Base-by-base conservation (phyloP, 1,139 yeast genomes). In the Taphrina pruni region DNA sequence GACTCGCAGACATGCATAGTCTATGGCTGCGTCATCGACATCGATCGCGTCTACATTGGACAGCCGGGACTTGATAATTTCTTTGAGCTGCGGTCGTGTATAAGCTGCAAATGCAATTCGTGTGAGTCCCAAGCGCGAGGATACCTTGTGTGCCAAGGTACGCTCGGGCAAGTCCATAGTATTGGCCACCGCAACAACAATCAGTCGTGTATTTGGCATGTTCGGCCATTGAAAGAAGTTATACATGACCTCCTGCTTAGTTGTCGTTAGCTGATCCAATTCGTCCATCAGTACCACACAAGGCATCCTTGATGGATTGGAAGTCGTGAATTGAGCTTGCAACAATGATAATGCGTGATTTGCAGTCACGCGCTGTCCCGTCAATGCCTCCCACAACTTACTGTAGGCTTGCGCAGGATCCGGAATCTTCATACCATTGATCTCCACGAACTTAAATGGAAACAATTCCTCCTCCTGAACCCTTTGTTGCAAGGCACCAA, bases 151-250 rank as follows among this genome's bases (percentile, higher is more conserved):
- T 32, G 96, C 87, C 58, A 94, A 81, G 65, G 88, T 84, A 71
- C 97, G 83, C 76, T 94, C 99, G 0, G 99, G 99, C 65, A 94
- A 81, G 79, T 94, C 98, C 97, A 95, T 92, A 0, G 98, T 93
- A 76, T 95, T 95, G 7, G 98, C 98, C 43, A 94, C 93, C 0
- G 98, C 98, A 64, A 94, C 83, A 1, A 95, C 96, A 70, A 94
- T 86, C 65, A 94, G 81, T 75, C 88, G 88, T 1, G 98, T 92
- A 73, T 87, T 82, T 14, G 85, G 81, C 74, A 90, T 87, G 0
- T 97, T 87, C 6, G 99, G 97, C 99, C 99, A 94, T 78, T 95
- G 93, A 83, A 94, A 92, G 75, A 95, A 91, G 77, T 94, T 95
- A 80, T 94, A 95, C 89, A 94, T 88, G 60, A 94, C 95, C 65